Evolutionary conservation across 2,329 filamentous ascomycete species (phyloP), one percentile per base, ranked within the genome.

Genomic region (Apiospora kogelbergensis): DNA sequence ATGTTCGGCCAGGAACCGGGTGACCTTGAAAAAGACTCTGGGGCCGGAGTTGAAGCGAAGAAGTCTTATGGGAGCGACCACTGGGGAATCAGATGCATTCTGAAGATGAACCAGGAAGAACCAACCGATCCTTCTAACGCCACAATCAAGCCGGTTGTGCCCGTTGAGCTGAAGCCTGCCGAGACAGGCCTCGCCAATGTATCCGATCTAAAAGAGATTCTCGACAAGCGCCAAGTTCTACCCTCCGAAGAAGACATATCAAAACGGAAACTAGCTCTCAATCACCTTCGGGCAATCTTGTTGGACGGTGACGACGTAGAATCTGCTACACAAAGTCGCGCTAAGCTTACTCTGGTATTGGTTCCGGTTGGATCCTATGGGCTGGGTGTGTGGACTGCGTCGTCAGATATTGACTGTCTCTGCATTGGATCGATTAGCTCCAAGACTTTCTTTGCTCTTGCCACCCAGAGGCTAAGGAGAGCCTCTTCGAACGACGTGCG

Each of bases 281-380:
- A 75, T 6, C 70, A 86, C 0, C 77, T 91, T 2, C 82, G 83
- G 68, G 71, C 76, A 2, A 74, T 82, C 42, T 72, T 87, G 60
- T 71, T 81, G 63, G 79, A 85, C 57, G 70, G 76, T 9, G 74
- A 73, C 1, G 73, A 65, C 37, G 69, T 53, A 1, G 69, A 73
- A 41, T 44, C 48, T 3, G 72, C 73, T 40, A 48, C 24, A 33
- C 33, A 70, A 22, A 48, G 66, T 48, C 71, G 78, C 24, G 74
- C 77, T 9, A 74, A 75, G 2, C 76, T 78, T 17, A 76, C 83
- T 1, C 79, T 91, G 45, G 79, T 89, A 1, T 74, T 92, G 9
- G 82, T 88, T 6, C 84, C 89, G 0, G 88, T 91, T n/a, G 90
- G 90, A 0, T 92, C 90, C 0, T 91, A 89, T 73, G 88, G 86